These are phyloP conservation scores for Fusarium longipes DNA, from an alignment of 2,329 filamentous ascomycete species.

Conservation along the genomic window DNA sequence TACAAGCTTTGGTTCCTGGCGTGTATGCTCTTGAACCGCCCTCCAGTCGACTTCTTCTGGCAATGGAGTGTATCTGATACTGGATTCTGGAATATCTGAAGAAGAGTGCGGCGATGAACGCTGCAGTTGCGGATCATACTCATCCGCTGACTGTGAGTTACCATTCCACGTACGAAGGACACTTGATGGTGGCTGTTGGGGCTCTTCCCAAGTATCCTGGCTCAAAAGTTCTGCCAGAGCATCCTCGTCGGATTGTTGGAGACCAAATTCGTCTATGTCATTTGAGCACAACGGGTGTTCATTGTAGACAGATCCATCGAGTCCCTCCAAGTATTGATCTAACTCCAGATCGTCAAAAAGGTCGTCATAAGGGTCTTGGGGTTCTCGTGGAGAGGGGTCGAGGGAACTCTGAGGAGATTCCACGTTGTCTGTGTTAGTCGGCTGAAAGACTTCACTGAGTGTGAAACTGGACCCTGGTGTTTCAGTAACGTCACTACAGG, in stretches of 20 bases:
- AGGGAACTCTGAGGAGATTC: conserved; percentile 8
- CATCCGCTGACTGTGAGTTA: conserved; percentile 50
- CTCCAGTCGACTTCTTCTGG: conserved; percentile 58
- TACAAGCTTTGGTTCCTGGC: conserved; percentile 3
- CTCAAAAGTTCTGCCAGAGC: conserved; percentile 29
- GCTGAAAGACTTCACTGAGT: conserved; percentile 6
- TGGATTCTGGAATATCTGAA: background rate
- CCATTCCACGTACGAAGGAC: conserved; percentile 49
- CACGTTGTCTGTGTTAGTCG: conserved; percentile 12
- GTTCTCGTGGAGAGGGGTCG: background rate
- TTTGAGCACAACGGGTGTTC: background rate
- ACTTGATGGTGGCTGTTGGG: conserved; percentile 46
- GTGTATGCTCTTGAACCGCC: conserved; percentile 39
- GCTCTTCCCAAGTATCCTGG: conserved; percentile 8
- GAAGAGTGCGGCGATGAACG: conserved; percentile 47
- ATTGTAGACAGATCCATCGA: background rate
- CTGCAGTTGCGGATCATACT: conserved; percentile 53
- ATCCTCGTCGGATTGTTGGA: conserved; percentile 31
- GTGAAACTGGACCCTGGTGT: conserved; percentile 15
- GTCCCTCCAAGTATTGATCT: conserved; percentile 24
- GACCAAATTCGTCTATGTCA: conserved; percentile 3
- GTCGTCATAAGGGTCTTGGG: conserved; percentile 18
- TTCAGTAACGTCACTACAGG: conserved; percentile 13
- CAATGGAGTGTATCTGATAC: conserved; percentile 35
- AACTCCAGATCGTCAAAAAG: conserved; percentile 35